These are phyloP conservation scores for Clarireedia homoeocarpa DNA, from an alignment of 2,329 filamentous ascomycete species.

Conservation along the genomic window DNA sequence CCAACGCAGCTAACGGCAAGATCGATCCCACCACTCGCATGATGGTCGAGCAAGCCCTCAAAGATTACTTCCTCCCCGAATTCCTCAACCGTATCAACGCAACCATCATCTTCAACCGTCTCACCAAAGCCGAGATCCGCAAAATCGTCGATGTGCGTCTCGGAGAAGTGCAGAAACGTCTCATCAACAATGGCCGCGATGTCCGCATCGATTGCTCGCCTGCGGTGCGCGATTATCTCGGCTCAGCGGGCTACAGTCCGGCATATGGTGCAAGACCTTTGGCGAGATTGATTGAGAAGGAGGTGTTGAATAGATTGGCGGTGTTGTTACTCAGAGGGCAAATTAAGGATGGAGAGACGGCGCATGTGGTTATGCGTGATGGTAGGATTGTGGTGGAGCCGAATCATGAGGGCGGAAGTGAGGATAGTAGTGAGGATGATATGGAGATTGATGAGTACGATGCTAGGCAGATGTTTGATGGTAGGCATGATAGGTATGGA, in stretches of 20 bases:
- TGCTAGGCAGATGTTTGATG: constrained; percentile 40
- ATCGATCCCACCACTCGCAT: constrained; percentile 83
- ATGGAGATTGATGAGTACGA: constrained; percentile 48
- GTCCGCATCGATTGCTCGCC: constrained; percentile 75
- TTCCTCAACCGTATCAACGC: constrained; percentile 98
- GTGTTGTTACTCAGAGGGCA: constrained; percentile 82
- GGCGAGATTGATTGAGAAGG: constrained; percentile 86
- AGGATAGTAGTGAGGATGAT: constrained; percentile 62
- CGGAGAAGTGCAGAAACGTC: constrained; percentile 80
- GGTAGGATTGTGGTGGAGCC: constrained; percentile 74
- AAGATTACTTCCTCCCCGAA: constrained; percentile 95
- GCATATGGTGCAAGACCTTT: constrained; percentile 90
- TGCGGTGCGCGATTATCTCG: constrained; percentile 89
- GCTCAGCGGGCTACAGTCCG: constrained; percentile 84
- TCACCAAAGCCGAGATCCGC: constrained; percentile 82
- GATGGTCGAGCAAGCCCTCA: constrained; percentile 81
- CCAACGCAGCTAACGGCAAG: constrained; percentile 67
- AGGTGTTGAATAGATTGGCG: constrained; percentile 88
- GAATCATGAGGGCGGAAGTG: constrained; percentile 71
- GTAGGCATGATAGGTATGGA: constrained; percentile 30
- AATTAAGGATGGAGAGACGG: constrained; percentile 78
- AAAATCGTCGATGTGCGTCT: constrained; percentile 92
- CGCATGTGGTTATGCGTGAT: constrained; percentile 69
- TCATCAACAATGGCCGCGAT: constrained; percentile 77
- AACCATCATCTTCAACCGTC: constrained; percentile 96